These are phyloP conservation scores for Phialophora verrucosa DNA, from an alignment of 2,329 filamentous ascomycete genomes.

Conservation along the genomic window DNA sequence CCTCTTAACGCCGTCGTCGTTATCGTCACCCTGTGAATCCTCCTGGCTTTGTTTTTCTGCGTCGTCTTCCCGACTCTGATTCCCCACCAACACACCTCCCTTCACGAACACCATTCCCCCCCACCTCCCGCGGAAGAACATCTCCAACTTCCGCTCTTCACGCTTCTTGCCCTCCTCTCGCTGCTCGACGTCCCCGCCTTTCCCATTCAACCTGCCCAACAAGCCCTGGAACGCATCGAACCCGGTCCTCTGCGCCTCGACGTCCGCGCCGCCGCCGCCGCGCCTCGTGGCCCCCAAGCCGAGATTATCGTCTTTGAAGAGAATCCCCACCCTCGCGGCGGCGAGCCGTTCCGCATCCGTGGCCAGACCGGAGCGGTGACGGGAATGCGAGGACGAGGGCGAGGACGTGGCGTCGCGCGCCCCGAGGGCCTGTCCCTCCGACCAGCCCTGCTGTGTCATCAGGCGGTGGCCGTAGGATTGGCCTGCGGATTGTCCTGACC, in stretches of 20 bases:
- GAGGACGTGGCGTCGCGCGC: conserved; percentile 64
- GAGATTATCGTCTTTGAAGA: conserved; percentile 84
- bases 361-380: conserved; percentile 52
- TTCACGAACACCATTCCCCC: conserved; percentile 84
- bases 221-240: conserved; percentile 85
- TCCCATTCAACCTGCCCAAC: conserved; percentile 87
- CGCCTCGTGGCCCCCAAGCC: conserved; percentile 79
- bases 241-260: conserved; percentile 76
- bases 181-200: conserved; percentile 70
- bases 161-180: conserved; percentile 71
- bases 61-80: background rate
- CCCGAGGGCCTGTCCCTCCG: conserved; percentile 81
- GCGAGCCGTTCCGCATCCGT: conserved; percentile 34
- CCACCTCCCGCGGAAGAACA: conserved; percentile 76
- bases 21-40: conserved; percentile 46
- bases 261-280: conserved; percentile 60
- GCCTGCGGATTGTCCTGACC: conserved; percentile 79
- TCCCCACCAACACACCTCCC: conserved; percentile 74
- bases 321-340: conserved; percentile 34
- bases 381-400: too few species aligned
- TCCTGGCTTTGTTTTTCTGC: conserved; percentile 48
- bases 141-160: conserved; percentile 72
- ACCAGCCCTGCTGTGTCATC: conserved; percentile 87
- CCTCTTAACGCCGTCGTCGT: conserved; percentile 50
- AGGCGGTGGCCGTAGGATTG: conserved; percentile 88